Conservation (phyloP, 1,284 basidiomycete species). For the Athelia psychrophila region DNA sequence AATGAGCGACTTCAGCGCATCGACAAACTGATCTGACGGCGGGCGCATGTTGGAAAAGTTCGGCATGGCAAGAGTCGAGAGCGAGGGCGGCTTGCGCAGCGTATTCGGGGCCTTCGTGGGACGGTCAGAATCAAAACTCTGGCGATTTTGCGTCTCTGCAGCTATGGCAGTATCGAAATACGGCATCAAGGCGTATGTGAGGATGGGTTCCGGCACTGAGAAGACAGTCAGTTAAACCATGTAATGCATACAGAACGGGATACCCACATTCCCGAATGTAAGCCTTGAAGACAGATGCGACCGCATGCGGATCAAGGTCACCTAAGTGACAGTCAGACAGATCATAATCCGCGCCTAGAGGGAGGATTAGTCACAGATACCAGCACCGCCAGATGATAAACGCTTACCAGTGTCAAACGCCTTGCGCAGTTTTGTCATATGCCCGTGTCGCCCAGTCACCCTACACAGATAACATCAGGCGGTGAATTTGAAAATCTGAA, state of each 20-base stretch:
- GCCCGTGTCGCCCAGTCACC: conserved; percentile 71
- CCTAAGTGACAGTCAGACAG: conserved; percentile 72
- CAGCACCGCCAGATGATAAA: conserved; percentile 7
- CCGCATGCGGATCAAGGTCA: conserved; percentile 89
- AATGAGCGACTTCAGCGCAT: conserved; percentile 55
- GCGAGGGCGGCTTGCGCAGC: conserved; percentile 71
- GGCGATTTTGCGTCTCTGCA: conserved; percentile 45
- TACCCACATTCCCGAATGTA: conserved; percentile 75
- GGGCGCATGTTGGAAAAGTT: conserved; percentile 55
- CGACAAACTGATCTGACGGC: conserved; percentile 52
- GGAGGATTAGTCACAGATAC: conserved; percentile 13
- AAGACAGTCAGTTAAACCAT: conserved; percentile 6
- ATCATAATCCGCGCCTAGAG: conserved; percentile 77
- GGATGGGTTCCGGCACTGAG: conserved; percentile 78
- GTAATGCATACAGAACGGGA: conserved; percentile 4
- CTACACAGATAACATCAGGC: conserved; percentile 38
- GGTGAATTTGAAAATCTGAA: conserved; percentile 8
- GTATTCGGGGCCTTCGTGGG: conserved; percentile 20
- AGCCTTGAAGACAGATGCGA: conserved; percentile 83
- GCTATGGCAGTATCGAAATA: conserved; percentile 75
- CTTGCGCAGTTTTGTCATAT: conserved; percentile 68
- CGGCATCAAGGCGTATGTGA: conserved; percentile 66
- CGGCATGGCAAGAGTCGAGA: conserved; percentile 73
- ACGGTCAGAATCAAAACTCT: conserved; percentile 23
- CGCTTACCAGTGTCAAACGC: conserved; percentile 82